These are phyloP conservation scores for Pythium vanterpoolii DNA, from an alignment of 352 stramenopile species.

Conservation along the genomic window DNA sequence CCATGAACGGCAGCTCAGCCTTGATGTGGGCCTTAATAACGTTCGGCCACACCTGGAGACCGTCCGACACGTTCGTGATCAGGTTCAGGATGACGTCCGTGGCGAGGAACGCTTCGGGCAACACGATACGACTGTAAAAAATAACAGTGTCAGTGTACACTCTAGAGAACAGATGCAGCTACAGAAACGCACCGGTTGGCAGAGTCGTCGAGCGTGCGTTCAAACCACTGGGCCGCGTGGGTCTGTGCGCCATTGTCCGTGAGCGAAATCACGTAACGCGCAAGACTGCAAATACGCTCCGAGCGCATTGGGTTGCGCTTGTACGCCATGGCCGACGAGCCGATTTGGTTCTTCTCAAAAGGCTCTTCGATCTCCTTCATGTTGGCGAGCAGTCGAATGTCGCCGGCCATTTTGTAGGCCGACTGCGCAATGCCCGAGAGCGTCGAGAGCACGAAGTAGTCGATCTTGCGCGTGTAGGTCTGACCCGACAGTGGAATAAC, in stretches of 20 bases:
- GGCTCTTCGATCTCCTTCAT: conserved; percentile 99
- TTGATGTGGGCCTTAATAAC: conserved; percentile 97
- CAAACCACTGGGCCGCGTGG: conserved; percentile 98
- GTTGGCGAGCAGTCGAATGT: conserved; percentile 98
- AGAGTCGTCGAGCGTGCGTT: conserved; percentile 98
- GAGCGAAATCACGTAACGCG: conserved; percentile 98
- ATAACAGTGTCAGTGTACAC: not conserved
- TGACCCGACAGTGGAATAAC: conserved; percentile 97
- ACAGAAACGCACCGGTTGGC: conserved; percentile 88
- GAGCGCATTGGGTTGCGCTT: conserved; percentile 99
- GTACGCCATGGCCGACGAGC: conserved; percentile 99
- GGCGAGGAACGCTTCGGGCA: conserved; percentile 97
- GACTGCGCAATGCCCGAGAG: conserved; percentile 96
- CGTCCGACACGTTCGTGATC: conserved; percentile 96
- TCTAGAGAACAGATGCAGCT: not conserved
- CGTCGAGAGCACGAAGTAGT: conserved; percentile 95
- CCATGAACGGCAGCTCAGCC: conserved; percentile 99
- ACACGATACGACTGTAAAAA: conserved; percentile 88
- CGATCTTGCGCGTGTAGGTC: conserved; percentile 99
- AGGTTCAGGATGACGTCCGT: conserved; percentile 98
- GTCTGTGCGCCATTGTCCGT: conserved; percentile 96
- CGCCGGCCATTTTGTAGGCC: conserved; percentile 99
- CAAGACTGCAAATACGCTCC: conserved; percentile 97
- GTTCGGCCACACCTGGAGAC: conserved; percentile 94
- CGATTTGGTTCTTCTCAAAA: conserved; percentile 94